Evolutionary conservation across 768 basidiomycete genomes (phyloP).

Genomic region (Boletus tomentosulus): DNA sequence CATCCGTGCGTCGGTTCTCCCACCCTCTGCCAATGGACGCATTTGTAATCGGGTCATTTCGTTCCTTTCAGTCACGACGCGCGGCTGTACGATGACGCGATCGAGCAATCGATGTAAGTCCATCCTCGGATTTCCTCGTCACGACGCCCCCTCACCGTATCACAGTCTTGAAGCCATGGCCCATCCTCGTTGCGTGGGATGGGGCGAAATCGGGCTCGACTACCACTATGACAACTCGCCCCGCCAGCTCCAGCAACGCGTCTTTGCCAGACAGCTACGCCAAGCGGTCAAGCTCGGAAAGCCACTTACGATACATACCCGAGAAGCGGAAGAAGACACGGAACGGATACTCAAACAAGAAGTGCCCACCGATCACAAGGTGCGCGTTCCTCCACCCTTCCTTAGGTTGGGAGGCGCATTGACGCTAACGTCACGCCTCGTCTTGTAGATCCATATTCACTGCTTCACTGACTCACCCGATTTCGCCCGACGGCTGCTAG

Average conservation of each 20-base stretch:
- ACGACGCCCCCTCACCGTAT: neutral
- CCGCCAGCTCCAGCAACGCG: slow-evolving; percentile 57
- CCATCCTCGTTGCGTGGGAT: slow-evolving; percentile 80
- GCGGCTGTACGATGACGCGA: slow-evolving; percentile 57
- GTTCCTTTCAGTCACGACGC: slow-evolving; percentile 58
- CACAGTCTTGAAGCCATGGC: slow-evolving; percentile 66
- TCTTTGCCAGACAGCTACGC: slow-evolving; percentile 65
- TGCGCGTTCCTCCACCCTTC: slow-evolving; percentile 22
- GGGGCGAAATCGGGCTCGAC: slow-evolving; percentile 87
- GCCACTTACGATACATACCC: slow-evolving; percentile 80
- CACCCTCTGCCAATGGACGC: neutral
- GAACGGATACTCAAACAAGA: slow-evolving; percentile 73
- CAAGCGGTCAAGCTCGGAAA: slow-evolving; percentile 67
- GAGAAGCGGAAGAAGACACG: slow-evolving; percentile 82
- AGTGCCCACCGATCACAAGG: slow-evolving; percentile 68
- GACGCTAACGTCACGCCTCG: neutral
- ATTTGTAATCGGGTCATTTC: neutral
- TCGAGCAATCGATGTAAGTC: slow-evolving; percentile 66
- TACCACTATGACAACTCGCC: slow-evolving; percentile 83
- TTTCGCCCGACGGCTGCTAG: slow-evolving; percentile 66
- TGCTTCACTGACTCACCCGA: slow-evolving; percentile 83
- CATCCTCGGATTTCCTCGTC: neutral
- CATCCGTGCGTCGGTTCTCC: slow-evolving; percentile 53
- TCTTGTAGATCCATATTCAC: slow-evolving; percentile 70
- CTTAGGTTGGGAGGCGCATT: too few relatives aligned